Evolutionary conservation across 352 stramenopile species (phyloP).

Genomic region (Phytopythium vexans): DNA sequence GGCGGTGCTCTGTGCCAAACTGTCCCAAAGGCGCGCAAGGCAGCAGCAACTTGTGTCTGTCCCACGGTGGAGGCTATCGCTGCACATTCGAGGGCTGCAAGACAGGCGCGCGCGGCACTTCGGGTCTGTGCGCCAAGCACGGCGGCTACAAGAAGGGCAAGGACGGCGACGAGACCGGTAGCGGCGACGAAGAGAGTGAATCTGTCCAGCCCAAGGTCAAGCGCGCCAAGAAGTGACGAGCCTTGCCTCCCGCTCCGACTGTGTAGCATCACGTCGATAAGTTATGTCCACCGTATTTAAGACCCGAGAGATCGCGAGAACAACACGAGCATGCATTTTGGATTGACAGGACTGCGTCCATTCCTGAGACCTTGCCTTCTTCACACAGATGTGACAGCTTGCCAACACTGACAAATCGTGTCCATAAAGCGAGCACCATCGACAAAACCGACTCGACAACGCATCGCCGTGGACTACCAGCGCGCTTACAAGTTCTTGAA

Average conservation of each 20-base stretch:
- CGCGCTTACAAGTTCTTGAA: constrained; percentile 19
- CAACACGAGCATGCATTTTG: too few relatives aligned
- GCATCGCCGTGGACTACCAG: neutral
- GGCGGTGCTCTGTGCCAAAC: constrained; percentile 51
- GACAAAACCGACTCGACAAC: neutral
- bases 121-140: constrained; percentile 75
- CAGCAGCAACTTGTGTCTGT: constrained; percentile 70
- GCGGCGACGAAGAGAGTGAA: neutral
- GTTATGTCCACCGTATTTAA: neutral
- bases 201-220: constrained; percentile 8
- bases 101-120: constrained; percentile 73
- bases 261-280: too few relatives aligned
- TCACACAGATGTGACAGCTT: too few relatives aligned
- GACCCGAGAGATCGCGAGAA: neutral
- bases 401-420: neutral
- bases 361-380: too few relatives aligned
- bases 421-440: neutral
- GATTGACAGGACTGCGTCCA: too few relatives aligned
- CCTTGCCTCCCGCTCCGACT: neutral
- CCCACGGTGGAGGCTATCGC: constrained; percentile 83
- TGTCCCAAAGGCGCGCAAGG: constrained; percentile 84
- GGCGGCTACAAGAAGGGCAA: constrained; percentile 73
- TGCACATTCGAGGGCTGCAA: constrained; percentile 71
- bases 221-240: constrained; percentile 11
- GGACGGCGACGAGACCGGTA: constrained; percentile 1